Base-by-base conservation (phyloP, 768 basidiomycete species). In the Collybia sp. region DNA sequence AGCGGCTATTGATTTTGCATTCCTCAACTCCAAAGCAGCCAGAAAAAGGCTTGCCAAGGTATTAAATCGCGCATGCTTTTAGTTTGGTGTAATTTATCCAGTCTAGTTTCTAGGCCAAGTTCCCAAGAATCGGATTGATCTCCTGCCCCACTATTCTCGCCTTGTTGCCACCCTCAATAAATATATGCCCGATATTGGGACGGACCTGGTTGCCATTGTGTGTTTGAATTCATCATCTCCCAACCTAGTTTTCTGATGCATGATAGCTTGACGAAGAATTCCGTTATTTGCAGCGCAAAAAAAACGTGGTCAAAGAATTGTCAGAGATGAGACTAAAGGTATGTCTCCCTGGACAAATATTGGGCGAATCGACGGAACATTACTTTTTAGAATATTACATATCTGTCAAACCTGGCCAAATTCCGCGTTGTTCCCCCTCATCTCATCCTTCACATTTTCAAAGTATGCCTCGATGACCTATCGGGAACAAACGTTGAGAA, bases 401-500 rank as follows among this genome's bases (percentile, higher is more conserved):
- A 87, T 67, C 65, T 93, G 46, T 87, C 90, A 4, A 95, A 88
- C 63, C 68, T 99, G 55, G 94, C 94, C n/a, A 99, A 99, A 66
- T 98, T 98, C 64, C 73, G 79, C 33, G 82, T 98, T 16, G 89
- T 97, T 6, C 93, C 92, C 20, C 69, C 85, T 3, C 93, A 98
- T 62, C 73, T 95, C 46, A 92, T 98, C 56, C 69, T 99, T 40
- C 94, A 98, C 62, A 87, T 92, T 56, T 88, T 95, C 73, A 98
- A 98, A 79, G 93, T 95, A 42, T 95, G 91, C 64, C 70, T 98
- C 56, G 95, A 97, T 60, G 95, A 97, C 61, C 92, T 99, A 57
- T 84, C 85, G 1, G 90, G 88, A 2, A 82, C 83, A 15, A 99
- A 98, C 57, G 78, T 99, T 31, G 96, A 98, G 60, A 97, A 92